Percentiles rank a stretch among this genome's conserved stretches.
phyloP scores from a whole-genome alignment of 805 yeast species.

The Candida xyloterini region DNA sequence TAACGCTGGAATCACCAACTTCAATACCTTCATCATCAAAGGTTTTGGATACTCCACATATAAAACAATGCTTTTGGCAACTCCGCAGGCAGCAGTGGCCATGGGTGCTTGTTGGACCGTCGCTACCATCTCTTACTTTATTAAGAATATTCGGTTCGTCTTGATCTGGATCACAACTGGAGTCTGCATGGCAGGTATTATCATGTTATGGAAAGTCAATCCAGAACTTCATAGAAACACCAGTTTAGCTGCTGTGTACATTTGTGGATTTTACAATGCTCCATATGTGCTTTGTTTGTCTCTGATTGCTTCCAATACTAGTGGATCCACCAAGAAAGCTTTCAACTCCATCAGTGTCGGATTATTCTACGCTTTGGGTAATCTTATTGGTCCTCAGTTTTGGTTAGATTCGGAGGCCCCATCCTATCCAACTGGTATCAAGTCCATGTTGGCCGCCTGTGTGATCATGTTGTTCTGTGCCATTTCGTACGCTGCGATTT shows the following conservation, averaged over 20 bases:
- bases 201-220: slow-evolving; percentile 25
- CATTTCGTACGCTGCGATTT: slow-evolving; percentile 17
- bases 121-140: slow-evolving; percentile 20
- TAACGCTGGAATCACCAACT: slow-evolving; percentile 55
- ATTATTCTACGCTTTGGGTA: slow-evolving; percentile 54
- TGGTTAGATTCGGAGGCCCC: slow-evolving; percentile 53
- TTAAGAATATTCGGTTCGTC: slow-evolving; percentile 23
- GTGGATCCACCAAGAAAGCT: slow-evolving; percentile 66
- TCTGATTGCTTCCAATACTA: slow-evolving; percentile 39
- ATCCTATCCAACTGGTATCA: slow-evolving; percentile 54
- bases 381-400: slow-evolving; percentile 63
- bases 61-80: slow-evolving; percentile 34
- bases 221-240: slow-evolving; percentile 20
- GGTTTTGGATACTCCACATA: slow-evolving; percentile 35
- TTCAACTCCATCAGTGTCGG: slow-evolving; percentile 32
- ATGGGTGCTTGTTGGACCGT: slow-evolving; percentile 31
- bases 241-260: slow-evolving; percentile 24
- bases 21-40: slow-evolving; percentile 43
- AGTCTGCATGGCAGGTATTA: slow-evolving; percentile 32
- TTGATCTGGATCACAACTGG: slow-evolving; percentile 25
- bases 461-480: slow-evolving; percentile 22
- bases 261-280: slow-evolving; percentile 23
- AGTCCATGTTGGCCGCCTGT: slow-evolving; percentile 35
- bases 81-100: slow-evolving; percentile 36
- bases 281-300: slow-evolving; percentile 25